These are phyloP conservation scores for Hypoxylon sp. DNA, from an alignment of 2,329 filamentous ascomycete species.

Conservation along the genomic window DNA sequence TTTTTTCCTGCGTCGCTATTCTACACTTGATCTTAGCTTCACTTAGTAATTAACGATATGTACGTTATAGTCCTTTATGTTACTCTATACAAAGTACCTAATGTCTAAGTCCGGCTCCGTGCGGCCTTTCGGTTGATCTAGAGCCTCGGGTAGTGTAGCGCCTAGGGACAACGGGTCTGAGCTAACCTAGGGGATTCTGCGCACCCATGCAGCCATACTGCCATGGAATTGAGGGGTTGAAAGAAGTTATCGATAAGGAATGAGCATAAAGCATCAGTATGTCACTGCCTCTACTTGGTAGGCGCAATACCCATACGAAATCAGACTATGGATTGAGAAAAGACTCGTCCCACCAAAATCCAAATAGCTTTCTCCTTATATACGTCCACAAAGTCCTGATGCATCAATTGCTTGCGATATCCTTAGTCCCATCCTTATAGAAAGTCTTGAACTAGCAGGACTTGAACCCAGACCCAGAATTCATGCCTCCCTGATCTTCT, in stretches of 20 bases:
- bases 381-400: slow-evolving; percentile 9
- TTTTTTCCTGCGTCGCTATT: not conserved
- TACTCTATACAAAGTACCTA: too few species aligned
- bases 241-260: slow-evolving; percentile 31
- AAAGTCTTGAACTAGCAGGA: slow-evolving; percentile 1
- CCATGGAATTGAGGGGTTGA: slow-evolving; percentile 10
- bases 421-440: slow-evolving; percentile 2
- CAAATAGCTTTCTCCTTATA: slow-evolving; percentile 11
- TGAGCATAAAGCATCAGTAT: slow-evolving; percentile 7
- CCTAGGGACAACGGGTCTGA: not conserved
- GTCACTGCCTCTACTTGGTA: not conserved
- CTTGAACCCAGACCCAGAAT: slow-evolving; percentile 19
- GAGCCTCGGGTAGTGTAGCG: slow-evolving; percentile 18
- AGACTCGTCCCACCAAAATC: slow-evolving; percentile 32
- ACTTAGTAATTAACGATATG: too few species aligned
- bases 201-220: not conserved
- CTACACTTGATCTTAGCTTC: not conserved
- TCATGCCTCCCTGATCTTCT: slow-evolving; percentile 39
- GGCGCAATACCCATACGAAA: not conserved
- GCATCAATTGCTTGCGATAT: slow-evolving; percentile 22
- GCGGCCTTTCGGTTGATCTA: slow-evolving; percentile 22
- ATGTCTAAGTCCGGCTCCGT: not conserved
- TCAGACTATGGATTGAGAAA: not conserved
- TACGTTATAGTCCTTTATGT: too few species aligned
- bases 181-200: not conserved